Evolutionary conservation across 441 rosid genomes (phyloP), one percentile per base, ranked within the genome.

Genomic region (Pelargonium citronellum): DNA sequence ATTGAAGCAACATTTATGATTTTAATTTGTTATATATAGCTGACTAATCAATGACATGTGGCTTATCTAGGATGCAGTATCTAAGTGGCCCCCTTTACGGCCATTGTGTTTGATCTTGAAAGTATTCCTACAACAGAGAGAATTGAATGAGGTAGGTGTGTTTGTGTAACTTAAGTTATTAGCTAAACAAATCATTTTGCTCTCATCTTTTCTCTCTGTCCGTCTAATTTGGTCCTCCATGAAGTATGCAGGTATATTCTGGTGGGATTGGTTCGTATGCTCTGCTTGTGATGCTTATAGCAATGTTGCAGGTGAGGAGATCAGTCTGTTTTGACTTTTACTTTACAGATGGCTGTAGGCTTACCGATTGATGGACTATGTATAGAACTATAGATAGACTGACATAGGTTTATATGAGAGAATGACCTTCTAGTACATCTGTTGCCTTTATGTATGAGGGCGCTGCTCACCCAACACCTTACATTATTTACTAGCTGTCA

Each of bases 201-300:
- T 60, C 1, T 12, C 49, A 51, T 27, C 65, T 4, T 16, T 47
- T 17, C 60, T 69, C 70, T 10, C 44, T n/a, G 16, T 53, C 27
- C 68, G 7, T 41, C 68, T 78, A 75, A 78, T 75, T 79, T 62
- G 46, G 63, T 11, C 68, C 71, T 67, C 65, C 75, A 67, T 75
- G 44, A 57, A 55, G 69, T 30, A 64, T 81, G 79, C 81, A 93
- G 98, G 98, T 91, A 13, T 89, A 91, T 77, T 85, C 93, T 58
- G 98, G 97, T 53, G 97, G 98, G 65, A 77, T 93, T 72, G 87
- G 97, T 66, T 93, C 97, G 68, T 93, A 91, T 83, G 98, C 97
- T 8, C 89, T 93, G 67, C 90, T 93, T 70, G 76, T 87, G 68
- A 93, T 93, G 98, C 85, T 93, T 66, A 87, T 89, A 83, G 89